Evolutionary conservation across 257 asterid genomes (phyloP).

Genomic region (Ehretia macrophylla): DNA sequence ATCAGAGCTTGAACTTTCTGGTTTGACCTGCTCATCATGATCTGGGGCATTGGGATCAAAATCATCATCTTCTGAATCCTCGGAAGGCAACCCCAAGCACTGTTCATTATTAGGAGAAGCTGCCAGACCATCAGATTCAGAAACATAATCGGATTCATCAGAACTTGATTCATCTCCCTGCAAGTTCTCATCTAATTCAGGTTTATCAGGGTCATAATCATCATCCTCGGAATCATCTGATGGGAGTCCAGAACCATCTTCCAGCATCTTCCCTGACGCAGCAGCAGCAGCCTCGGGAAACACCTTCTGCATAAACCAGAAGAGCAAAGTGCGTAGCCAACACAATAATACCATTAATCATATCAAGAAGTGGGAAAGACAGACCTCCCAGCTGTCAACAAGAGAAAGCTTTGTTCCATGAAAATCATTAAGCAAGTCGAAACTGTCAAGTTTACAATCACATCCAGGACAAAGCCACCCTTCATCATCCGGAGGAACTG

Average conservation of each 20-base stretch:
- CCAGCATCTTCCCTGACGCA: conserved; percentile 64
- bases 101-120: conserved; percentile 36
- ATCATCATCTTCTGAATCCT: conserved; percentile 94
- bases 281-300: conserved; percentile 89
- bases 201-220: conserved; percentile 82
- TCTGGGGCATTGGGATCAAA: conserved; percentile 63
- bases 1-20: conserved; percentile 66
- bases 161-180: conserved; percentile 57
- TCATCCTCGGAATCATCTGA: conserved; percentile 62
- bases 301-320: conserved; percentile 58
- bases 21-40: conserved; percentile 34
- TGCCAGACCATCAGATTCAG: conserved; percentile 47
- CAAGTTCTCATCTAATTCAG: conserved; percentile 34
- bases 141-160: conserved; percentile 49
- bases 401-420: conserved; percentile 54
- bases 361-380: not conserved
- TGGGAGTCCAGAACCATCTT: conserved; percentile 41
- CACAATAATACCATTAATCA: not conserved
- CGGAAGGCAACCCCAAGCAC: conserved; percentile 59
- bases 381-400: conserved; percentile 92
- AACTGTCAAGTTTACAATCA: conserved; percentile 89
- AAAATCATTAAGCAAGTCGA: conserved; percentile 71
- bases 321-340: conserved; percentile 29
- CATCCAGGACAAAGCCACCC: conserved; percentile 99
- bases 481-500: conserved; percentile 98